A percentile compares a stretch with the other conserved stretches of the same genome.
These are phyloP conservation scores for Blastocladiella britannica DNA, from an alignment of 192 early-diverging fungal genomes.

Conservation along the genomic window DNA sequence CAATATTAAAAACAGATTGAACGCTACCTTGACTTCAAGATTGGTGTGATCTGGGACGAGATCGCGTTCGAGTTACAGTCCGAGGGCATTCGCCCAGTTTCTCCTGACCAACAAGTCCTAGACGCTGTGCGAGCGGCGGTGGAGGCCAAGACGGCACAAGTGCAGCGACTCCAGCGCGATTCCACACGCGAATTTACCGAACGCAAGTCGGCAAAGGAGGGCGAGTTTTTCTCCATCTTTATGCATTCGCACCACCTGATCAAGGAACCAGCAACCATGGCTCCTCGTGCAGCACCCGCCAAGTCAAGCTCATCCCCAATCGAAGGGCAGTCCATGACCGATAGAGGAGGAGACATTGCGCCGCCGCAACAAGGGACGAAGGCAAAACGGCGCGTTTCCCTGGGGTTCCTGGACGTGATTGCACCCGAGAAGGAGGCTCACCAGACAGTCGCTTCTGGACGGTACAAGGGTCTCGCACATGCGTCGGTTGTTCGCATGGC, in stretches of 20 bases:
- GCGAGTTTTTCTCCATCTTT: background rate
- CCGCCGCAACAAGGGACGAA: too few species aligned
- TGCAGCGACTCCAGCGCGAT: background rate
- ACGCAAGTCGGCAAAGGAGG: background rate
- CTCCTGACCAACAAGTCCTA: slow-evolving; percentile 11
- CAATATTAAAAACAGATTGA: slow-evolving; percentile 12
- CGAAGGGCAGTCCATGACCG: too few species aligned
- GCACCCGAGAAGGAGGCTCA: too few species aligned
- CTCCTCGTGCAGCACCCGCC: too few species aligned
- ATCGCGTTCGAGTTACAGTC: slow-evolving; percentile 20
- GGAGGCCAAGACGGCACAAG: background rate
- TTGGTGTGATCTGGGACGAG: slow-evolving; percentile 28
- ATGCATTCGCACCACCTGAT: background rate
- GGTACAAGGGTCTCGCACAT: too few species aligned
- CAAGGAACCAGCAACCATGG: too few species aligned
- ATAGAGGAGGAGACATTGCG: too few species aligned
- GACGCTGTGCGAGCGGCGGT: background rate
- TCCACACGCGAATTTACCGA: background rate
- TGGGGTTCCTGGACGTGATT: too few species aligned
- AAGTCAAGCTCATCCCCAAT: too few species aligned
- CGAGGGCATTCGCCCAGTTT: slow-evolving; percentile 22
- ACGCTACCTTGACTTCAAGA: slow-evolving; percentile 31
- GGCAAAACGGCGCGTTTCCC: too few species aligned
- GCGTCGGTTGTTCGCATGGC: too few species aligned
- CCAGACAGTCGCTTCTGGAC: too few species aligned